phyloP scores from a whole-genome alignment of 257 asterid species.

The Cinchona pubescens region DNA sequence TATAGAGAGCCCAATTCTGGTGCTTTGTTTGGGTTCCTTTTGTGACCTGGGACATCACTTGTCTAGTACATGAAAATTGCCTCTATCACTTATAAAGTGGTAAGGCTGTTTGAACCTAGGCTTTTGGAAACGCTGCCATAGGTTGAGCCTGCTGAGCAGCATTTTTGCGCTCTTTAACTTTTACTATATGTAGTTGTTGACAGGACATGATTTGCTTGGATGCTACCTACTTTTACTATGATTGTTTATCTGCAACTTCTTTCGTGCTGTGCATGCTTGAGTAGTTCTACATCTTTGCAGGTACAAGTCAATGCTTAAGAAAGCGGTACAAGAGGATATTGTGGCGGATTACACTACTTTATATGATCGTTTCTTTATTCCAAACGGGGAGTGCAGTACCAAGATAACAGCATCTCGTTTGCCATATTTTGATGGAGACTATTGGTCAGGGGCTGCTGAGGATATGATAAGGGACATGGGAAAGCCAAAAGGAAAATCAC shows the following conservation, averaged over 20 bases:
- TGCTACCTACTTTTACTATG: not conserved
- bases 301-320: conserved; percentile 64
- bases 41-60: not conserved
- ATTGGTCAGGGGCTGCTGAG: conserved; percentile 63
- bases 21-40: not conserved
- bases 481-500: conserved; percentile 35
- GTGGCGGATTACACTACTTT: conserved; percentile 56
- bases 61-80: not conserved
- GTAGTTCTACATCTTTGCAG: conserved; percentile 29
- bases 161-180: not conserved
- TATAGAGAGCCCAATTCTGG: not conserved
- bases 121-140: not conserved
- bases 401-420: conserved; percentile 65
- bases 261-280: not conserved
- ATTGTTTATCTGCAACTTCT: not conserved
- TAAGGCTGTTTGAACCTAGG: not conserved
- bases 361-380: conserved; percentile 53
- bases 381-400: conserved; percentile 39
- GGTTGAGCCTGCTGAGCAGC: not conserved
- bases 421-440: conserved; percentile 74
- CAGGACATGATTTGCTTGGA: conserved; percentile 8
- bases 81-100: not conserved
- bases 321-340: conserved; percentile 51
- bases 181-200: not conserved
- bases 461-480: conserved; percentile 34